These are phyloP conservation scores for Chrysosporium keratinophilum DNA, from an alignment of 2,329 filamentous ascomycete species.

Conservation along the genomic window DNA sequence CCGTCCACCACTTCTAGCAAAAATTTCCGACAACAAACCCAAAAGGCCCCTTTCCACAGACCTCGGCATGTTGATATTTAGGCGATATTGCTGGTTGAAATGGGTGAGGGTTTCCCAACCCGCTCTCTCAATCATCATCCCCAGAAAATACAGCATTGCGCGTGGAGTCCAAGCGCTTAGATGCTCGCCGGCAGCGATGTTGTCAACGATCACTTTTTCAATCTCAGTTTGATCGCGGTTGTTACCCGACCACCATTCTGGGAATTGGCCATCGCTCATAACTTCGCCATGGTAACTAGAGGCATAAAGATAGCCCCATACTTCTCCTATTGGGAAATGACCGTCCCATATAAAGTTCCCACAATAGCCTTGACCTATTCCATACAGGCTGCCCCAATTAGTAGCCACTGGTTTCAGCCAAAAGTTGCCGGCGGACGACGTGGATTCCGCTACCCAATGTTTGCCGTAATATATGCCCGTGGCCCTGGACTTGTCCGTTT, in stretches of 20 bases:
- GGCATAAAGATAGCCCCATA: background rate
- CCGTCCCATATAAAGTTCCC: background rate
- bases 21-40: slow-evolving; percentile 1
- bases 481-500: background rate
- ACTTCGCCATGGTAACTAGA: background rate
- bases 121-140: background rate
- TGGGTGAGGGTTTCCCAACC: background rate
- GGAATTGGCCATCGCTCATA: background rate
- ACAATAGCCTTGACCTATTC: background rate
- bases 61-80: background rate
- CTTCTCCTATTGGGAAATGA: background rate
- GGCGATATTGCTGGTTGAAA: slow-evolving; percentile 3
- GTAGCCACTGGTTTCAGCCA: background rate
- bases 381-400: background rate
- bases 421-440: background rate
- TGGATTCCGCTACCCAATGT: background rate
- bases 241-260: background rate
- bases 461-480: background rate
- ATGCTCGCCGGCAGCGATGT: background rate
- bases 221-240: background rate
- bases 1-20: background rate
- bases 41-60: background rate
- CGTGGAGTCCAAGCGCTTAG: background rate
- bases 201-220: background rate
- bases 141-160: background rate